Base-by-base conservation (phyloP, 2,329 filamentous ascomycete genomes). In the Fusarium euwallaceae region DNA sequence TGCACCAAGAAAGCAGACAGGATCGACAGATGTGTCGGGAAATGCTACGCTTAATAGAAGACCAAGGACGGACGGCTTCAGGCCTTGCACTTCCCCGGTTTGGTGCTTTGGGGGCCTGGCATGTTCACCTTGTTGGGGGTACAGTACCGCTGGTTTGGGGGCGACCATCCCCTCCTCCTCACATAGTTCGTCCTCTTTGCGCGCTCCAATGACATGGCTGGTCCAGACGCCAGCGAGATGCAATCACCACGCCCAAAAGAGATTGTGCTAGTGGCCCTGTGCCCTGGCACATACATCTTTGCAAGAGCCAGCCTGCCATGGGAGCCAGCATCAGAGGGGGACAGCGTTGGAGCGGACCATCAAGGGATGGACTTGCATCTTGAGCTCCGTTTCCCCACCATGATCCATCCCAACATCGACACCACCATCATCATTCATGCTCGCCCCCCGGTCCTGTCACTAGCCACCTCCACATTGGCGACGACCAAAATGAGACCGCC, bases 401-500 rank as follows among this genome's bases (percentile, higher is more conserved):
- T 68, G 72, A 63, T 75, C 72, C 67, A 73, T 75, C 73, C 66
- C 72, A 76, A 74, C 74, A 77, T 79, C 77, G 76, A 79, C 77
- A 79, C 77, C 77, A 79, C 76, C 76, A 76, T 77, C 76, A 76
- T 78, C 76, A 74, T 75, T 78, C 74, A 78, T 78, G 76, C 71
- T 67, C 67, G 62, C 61, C 75, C 78, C 78, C 78, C 67, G 67
- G 78, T 76, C 76, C 75, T 77, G 71, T 78, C 78, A 79, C 78
- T 79, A 78, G 78, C 78, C 78, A 79, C 78, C 78, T 79, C 78
- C 78, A 79, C 78, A 79, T 76, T 77, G 77, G 75, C 69, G 73
- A 78, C 78, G 66, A 78, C 75, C 71, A 76, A 73, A 78, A 76
- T 72, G 77, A 78, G 76, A 78, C 73, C 65, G 74, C 69, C 67